Conservation (phyloP, 192 early-diverging fungal species). For the Rhizoclosmatium sp. region DNA sequence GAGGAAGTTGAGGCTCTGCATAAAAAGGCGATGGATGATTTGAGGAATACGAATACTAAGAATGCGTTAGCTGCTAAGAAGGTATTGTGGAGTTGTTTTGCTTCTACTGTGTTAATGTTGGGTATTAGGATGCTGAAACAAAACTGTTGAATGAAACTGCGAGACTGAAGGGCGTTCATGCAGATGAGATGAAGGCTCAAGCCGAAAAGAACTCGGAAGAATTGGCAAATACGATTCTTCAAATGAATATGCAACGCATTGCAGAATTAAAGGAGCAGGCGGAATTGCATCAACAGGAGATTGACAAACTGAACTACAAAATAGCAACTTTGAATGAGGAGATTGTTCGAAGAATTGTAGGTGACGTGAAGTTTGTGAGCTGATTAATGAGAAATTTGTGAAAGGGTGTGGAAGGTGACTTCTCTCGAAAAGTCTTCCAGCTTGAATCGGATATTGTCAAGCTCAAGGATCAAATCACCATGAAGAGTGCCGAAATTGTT, state of each 20-base stretch:
- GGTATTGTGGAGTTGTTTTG: slow-evolving; percentile 20
- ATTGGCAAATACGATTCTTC: slow-evolving; percentile 27
- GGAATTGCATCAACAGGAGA: slow-evolving; percentile 28
- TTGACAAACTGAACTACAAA: slow-evolving; percentile 25
- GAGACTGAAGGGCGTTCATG: slow-evolving; percentile 33
- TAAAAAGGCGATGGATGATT: slow-evolving; percentile 50
- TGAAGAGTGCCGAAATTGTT: slow-evolving; percentile 24
- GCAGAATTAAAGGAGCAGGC: slow-evolving; percentile 30
- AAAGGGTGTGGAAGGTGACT: slow-evolving; percentile 31
- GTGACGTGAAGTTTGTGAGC: background rate
- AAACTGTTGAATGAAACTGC: slow-evolving; percentile 25
- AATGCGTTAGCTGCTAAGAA: slow-evolving; percentile 50
- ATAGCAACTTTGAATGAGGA: slow-evolving; percentile 36
- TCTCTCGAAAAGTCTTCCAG: slow-evolving; percentile 7
- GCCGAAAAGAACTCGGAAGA: slow-evolving; percentile 10
- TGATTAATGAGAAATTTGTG: background rate
- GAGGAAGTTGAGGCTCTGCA: slow-evolving; percentile 47
- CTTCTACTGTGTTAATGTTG: background rate
- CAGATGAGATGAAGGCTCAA: slow-evolving; percentile 18
- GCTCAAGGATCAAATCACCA: slow-evolving; percentile 26
- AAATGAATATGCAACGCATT: slow-evolving; percentile 38
- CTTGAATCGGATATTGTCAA: slow-evolving; percentile 35
- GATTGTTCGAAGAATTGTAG: slow-evolving; percentile 29
- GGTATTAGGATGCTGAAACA: slow-evolving; percentile 34
- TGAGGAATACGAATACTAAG: slow-evolving; percentile 48